Base-by-base conservation (phyloP, 2,329 filamentous ascomycete genomes). In the Xylariales sp. region DNA sequence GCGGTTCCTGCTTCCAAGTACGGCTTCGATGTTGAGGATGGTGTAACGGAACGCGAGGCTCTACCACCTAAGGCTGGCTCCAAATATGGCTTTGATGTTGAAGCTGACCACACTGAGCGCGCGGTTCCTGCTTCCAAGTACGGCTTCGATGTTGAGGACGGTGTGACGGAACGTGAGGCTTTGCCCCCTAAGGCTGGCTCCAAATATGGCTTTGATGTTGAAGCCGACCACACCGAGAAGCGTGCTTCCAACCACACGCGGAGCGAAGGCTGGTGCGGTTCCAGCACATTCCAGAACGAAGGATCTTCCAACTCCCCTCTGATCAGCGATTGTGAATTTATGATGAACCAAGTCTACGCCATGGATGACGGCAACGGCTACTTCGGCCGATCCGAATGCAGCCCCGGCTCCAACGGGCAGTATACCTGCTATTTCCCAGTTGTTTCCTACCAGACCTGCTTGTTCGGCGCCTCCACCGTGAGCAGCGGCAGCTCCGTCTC, bases 401-500 rank as follows among this genome's bases (percentile, higher is more conserved):
- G 28, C 20, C 27, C 35, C 15, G 35, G 31, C 17, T 6, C 18
- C 3, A 2, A 17, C 8, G 35, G 35, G 19, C 35, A 30, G 28
- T 31, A 30, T 15, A 38, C 35, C 13, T 38, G 35, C 35, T 38
- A 38, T 17, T 38, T 31, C 28, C 35, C 35, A 11, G 35, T 38
- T 7, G 35, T 38, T 11, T 38, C 35, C 14, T 38, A 30, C 35
- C 6, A 16, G 18, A 38, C 27, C 10, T 38, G 35, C 19, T 30
- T 38, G 35, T 38, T 38, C 18, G 35, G 35, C 27, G 35, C 18
- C 13, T 30, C 27, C n/a, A 38, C 35, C 27, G 15, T 38, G 12
- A 24, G 17, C 28, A 14, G 8, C n/a, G 35, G 35, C 19, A 23
- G 18, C 27, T 7, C 11, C 19, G 13, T 38, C 16, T 17, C 35